phyloP scores from a whole-genome alignment of 2,329 filamentous ascomycete genomes.

The Byssothecium circinans region DNA sequence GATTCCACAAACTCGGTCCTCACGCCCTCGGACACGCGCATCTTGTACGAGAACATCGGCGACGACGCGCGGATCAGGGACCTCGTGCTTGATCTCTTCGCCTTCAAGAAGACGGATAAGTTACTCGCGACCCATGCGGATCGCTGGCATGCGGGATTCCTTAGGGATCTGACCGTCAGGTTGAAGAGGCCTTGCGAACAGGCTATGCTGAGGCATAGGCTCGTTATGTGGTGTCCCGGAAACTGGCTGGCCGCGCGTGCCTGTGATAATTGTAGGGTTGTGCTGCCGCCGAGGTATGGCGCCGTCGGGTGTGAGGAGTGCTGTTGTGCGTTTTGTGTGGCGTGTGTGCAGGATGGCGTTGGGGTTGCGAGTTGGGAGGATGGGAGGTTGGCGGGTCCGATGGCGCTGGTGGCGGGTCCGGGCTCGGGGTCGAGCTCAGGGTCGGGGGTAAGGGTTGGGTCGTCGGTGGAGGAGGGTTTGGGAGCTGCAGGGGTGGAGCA shows the following conservation, averaged over 20 bases:
- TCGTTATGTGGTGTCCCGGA: constrained; percentile 45
- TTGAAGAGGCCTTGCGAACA: constrained; percentile 50
- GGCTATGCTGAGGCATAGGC: constrained; percentile 45
- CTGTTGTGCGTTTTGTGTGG: constrained; percentile 45
- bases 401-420: no score
- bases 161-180: constrained; percentile 51
- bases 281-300: constrained; percentile 44
- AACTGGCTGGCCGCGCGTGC: constrained; percentile 35
- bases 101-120: constrained; percentile 56
- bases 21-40: constrained; percentile 52
- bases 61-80: constrained; percentile 43
- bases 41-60: constrained; percentile 50
- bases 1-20: constrained; percentile 54
- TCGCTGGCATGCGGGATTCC: constrained; percentile 52
- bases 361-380: constrained; percentile 20
- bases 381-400: constrained; percentile 20
- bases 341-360: constrained; percentile 39
- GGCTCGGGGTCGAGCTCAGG: constrained; percentile 33
- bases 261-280: constrained; percentile 43
- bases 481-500: constrained; percentile 25
- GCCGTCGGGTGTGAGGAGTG: constrained; percentile 47
- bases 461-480: not conserved
- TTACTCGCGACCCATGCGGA: constrained; percentile 51
- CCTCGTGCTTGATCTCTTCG: constrained; percentile 54
- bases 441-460: constrained; percentile 9